Conservation (phyloP, 768 basidiomycete species). For the Tulasnella sp. region DNA sequence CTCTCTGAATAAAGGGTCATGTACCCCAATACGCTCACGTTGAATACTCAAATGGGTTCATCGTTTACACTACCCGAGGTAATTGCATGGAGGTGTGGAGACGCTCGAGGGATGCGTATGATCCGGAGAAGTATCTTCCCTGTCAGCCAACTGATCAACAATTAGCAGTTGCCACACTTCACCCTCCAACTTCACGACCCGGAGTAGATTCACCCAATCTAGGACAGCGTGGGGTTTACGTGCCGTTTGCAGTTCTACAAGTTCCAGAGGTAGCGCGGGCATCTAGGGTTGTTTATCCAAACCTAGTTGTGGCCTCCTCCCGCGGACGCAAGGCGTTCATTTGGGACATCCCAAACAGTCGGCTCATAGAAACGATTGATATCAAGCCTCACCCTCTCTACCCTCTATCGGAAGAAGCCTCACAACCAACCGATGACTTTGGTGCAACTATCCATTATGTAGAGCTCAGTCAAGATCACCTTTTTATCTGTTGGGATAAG, state of each 20-base stretch:
- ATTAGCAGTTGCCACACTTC: neutral
- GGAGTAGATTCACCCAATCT: neutral
- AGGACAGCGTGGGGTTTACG: slow-evolving; percentile 39
- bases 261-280: slow-evolving; percentile 37
- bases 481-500: slow-evolving; percentile 42
- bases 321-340: slow-evolving; percentile 34
- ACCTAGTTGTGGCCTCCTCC: slow-evolving; percentile 38
- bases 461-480: slow-evolving; percentile 45
- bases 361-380: slow-evolving; percentile 36
- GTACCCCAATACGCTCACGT: slow-evolving; percentile 46
- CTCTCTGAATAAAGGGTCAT: slow-evolving; percentile 29
- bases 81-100: slow-evolving; percentile 62
- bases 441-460: slow-evolving; percentile 44
- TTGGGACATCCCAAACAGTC: slow-evolving; percentile 47
- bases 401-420: slow-evolving; percentile 5
- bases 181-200: neutral
- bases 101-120: neutral
- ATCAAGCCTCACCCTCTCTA: slow-evolving; percentile 9
- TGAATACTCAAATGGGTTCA: slow-evolving; percentile 59
- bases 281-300: slow-evolving; percentile 57
- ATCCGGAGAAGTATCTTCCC: neutral
- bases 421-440: neutral
- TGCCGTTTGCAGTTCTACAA: slow-evolving; percentile 45
- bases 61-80: slow-evolving; percentile 51
- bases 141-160: neutral